phyloP scores from a whole-genome alignment of 2,329 filamentous ascomycete species.

The Pseudogymnoascus sp. region DNA sequence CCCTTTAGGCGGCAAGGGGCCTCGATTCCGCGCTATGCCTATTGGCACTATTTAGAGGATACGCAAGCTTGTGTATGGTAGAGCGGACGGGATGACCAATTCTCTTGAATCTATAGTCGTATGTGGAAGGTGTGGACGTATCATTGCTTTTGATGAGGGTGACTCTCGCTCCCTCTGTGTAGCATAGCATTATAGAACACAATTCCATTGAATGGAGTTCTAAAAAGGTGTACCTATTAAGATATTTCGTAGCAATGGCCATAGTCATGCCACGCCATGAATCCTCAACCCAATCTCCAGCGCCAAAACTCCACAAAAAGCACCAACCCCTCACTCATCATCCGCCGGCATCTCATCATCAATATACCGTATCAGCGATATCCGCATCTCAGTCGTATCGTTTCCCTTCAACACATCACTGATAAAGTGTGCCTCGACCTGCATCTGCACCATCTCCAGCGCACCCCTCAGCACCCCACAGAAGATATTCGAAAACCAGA shows the following conservation, averaged over 20 bases:
- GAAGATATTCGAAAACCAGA: slow-evolving; percentile 98
- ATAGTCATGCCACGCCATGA: background rate
- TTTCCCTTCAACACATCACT: slow-evolving; percentile 89
- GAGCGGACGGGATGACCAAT: background rate
- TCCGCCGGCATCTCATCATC: slow-evolving; percentile 96
- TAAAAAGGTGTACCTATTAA: slow-evolving; percentile 1
- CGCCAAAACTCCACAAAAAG: slow-evolving; percentile 1
- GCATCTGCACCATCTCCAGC: slow-evolving; percentile 99
- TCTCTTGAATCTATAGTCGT: background rate
- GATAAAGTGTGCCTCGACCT: slow-evolving; percentile 93
- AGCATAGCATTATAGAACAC: background rate
- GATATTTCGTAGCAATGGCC: background rate
- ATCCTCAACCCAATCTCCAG: background rate
- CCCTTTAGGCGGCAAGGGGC: too few species aligned
- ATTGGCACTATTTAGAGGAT: background rate
- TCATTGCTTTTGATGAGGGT: background rate
- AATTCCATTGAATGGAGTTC: background rate
- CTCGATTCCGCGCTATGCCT: too few species aligned
- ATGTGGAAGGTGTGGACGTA: background rate
- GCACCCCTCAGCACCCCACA: slow-evolving; percentile 87
- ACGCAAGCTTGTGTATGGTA: background rate
- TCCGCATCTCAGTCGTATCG: slow-evolving; percentile 94
- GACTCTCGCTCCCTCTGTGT: background rate
- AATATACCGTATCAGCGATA: slow-evolving; percentile 86
- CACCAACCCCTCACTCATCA: slow-evolving; percentile 63